These are phyloP conservation scores for Pseudogymnoascus sp. DNA, from an alignment of 2,329 filamentous ascomycete genomes.

Conservation along the genomic window DNA sequence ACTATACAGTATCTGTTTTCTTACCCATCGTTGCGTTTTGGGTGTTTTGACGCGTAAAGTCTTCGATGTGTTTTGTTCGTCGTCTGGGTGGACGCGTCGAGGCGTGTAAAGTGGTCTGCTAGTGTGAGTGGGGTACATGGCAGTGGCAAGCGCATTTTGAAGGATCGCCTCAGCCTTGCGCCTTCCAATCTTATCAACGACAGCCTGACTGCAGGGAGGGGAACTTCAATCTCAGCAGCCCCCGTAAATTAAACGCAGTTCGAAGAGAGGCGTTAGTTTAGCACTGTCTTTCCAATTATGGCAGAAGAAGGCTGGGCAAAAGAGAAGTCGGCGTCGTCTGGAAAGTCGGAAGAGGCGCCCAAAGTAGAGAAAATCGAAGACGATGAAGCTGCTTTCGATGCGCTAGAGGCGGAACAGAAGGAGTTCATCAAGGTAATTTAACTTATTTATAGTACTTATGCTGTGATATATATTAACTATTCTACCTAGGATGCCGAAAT, in stretches of 20 bases:
- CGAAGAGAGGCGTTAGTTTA: not conserved
- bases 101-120: constrained; percentile 17
- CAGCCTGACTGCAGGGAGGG: not conserved
- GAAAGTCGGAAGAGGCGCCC: constrained; percentile 21
- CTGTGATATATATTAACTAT: constrained; percentile 9
- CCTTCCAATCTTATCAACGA: not conserved
- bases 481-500: constrained; percentile 77
- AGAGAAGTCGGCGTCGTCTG: not conserved
- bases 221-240: not conserved
- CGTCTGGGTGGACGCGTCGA: constrained; percentile 16
- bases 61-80: constrained; percentile 2
- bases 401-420: constrained; percentile 75
- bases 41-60: constrained; percentile 4
- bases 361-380: constrained; percentile 32
- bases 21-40: constrained; percentile 18
- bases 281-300: constrained; percentile 17
- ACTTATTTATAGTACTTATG: not conserved
- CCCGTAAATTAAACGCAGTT: not conserved
- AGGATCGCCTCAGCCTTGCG: constrained; percentile 8
- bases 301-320: constrained; percentile 10
- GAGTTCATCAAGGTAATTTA: constrained; percentile 73
- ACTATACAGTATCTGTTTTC: not conserved
- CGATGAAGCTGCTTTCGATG: constrained; percentile 70
- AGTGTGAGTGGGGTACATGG: constrained; percentile 1
- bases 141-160: constrained; percentile 3